Evolutionary conservation across 1,139 yeast species (phyloP).

Genomic region (Candida sanyaensis): DNA sequence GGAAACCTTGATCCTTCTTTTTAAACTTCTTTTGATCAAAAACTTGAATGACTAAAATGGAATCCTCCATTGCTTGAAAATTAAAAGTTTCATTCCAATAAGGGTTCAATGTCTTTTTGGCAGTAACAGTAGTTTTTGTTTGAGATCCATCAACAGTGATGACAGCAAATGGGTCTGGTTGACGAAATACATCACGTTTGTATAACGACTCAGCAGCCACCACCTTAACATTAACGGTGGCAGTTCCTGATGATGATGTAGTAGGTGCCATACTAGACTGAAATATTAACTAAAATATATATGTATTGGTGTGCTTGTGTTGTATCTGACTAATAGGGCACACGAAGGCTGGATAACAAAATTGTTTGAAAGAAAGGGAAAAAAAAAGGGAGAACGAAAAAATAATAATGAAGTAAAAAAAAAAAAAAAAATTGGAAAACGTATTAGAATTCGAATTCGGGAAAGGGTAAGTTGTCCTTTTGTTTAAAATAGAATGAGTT

Average conservation of each 20-base stretch:
- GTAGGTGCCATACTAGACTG: slow-evolving; percentile 5
- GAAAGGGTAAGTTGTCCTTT: background rate
- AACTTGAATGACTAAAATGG: slow-evolving; percentile 88
- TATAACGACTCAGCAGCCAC: slow-evolving; percentile 96
- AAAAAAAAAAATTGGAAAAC: background rate
- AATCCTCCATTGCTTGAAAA: slow-evolving; percentile 75
- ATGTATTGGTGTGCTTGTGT: background rate
- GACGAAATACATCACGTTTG: slow-evolving; percentile 91
- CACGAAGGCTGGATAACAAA: slow-evolving; percentile 1
- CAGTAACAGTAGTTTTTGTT: slow-evolving; percentile 92
- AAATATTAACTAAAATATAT: background rate
- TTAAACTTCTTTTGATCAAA: slow-evolving; percentile 97
- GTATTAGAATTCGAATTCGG: background rate
- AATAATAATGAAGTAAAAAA: background rate
- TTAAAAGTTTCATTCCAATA: slow-evolving; percentile 95
- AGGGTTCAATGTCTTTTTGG: slow-evolving; percentile 91
- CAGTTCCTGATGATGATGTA: slow-evolving; percentile 10
- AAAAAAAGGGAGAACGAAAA: slow-evolving; percentile 3
- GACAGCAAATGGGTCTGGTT: slow-evolving; percentile 98
- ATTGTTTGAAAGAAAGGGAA: background rate
- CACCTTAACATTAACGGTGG: slow-evolving; percentile 66
- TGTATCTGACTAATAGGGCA: background rate
- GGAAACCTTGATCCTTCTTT: slow-evolving; percentile 97
- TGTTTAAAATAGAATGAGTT: too few species aligned
- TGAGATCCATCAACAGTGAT: slow-evolving; percentile 96